phyloP scores from a whole-genome alignment of 805 yeast genomes.

The Zygosaccharomyces lentus region DNA sequence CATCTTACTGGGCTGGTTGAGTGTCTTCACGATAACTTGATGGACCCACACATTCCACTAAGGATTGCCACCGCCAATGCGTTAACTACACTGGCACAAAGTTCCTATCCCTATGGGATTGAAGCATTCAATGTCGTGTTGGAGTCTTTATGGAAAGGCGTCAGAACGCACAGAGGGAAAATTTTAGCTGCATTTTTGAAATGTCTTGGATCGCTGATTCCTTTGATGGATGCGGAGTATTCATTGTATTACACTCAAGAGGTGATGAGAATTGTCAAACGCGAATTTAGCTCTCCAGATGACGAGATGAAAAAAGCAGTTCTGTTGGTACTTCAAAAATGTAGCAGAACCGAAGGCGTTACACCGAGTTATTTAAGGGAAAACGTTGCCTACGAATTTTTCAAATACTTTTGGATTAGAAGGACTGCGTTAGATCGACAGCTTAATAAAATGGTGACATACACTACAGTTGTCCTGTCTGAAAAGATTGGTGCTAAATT shows the following conservation, averaged over 20 bases:
- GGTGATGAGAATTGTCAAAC: constrained; percentile 56
- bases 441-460: constrained; percentile 56
- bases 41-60: constrained; percentile 65
- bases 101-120: constrained; percentile 82
- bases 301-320: constrained; percentile 82
- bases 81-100: constrained; percentile 70
- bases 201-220: constrained; percentile 75
- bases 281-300: constrained; percentile 79
- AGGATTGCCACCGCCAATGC: constrained; percentile 70
- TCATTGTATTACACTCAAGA: constrained; percentile 74
- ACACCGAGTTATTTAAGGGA: constrained; percentile 46
- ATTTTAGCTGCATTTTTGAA: constrained; percentile 69
- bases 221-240: constrained; percentile 82
- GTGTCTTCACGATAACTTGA: constrained; percentile 53
- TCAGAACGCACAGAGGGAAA: constrained; percentile 71
- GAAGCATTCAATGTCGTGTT: constrained; percentile 74
- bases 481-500: constrained; percentile 60
- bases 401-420: constrained; percentile 75
- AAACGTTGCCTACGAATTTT: constrained; percentile 57
- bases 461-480: constrained; percentile 66
- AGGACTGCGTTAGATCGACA: constrained; percentile 68
- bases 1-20: constrained; percentile 60
- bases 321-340: constrained; percentile 59
- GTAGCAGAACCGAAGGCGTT: constrained; percentile 59
- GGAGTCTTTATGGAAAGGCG: constrained; percentile 78